Evolutionary conservation across 2,329 filamentous ascomycete genomes (phyloP), one percentile per base, ranked within the genome.

Genomic region (Cladosporium sphaerospermum): DNA sequence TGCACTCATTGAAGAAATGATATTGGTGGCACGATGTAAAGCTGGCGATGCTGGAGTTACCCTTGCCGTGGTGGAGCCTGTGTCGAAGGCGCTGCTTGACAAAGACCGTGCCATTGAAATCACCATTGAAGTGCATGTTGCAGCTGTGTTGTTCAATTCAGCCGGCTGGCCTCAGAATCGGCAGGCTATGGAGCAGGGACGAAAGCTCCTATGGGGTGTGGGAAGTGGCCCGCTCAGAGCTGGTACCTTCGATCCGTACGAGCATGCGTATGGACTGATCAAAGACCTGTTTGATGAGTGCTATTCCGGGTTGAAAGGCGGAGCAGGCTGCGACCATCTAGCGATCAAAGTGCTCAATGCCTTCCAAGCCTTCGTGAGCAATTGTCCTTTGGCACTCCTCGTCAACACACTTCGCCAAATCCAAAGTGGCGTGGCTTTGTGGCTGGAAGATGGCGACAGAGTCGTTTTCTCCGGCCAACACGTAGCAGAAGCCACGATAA

Each of bases 151-250:
- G 16, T 33, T 51, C 28, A 16, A 19, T 13, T 43, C 59, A n/a
- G 57, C 59, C 13, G 51, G 51, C 6, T 70, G 84, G 48, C 83
- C 84, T 6, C 75, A 77, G 9, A 83, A 84, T 59, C 75, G 75
- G 6, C 79, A 83, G 56, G 79, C 82, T 9, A 71, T 89, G 4
- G 86, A 89, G 54, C 77, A 80, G 49, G 83, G 81, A 50, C 76
- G 81, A 46, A 79, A 80, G 46, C 77, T 77, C n/a, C 71, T 91
- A 0, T 89, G 85, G 85, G 82, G 82, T 3, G 78, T 77, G 1
- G 68, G 66, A 37, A 56, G 70, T 6, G 64, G 66, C 18, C 54
- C 64, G 8, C 65, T 63, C 49, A 68, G 70, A 46, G 64, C 64
- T 14, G 40, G 62, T 4, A 65, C 69, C 10, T 71, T 75, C 49